phyloP scores from a whole-genome alignment of 306 rosid genomes.

The Rubus parviflorus region DNA sequence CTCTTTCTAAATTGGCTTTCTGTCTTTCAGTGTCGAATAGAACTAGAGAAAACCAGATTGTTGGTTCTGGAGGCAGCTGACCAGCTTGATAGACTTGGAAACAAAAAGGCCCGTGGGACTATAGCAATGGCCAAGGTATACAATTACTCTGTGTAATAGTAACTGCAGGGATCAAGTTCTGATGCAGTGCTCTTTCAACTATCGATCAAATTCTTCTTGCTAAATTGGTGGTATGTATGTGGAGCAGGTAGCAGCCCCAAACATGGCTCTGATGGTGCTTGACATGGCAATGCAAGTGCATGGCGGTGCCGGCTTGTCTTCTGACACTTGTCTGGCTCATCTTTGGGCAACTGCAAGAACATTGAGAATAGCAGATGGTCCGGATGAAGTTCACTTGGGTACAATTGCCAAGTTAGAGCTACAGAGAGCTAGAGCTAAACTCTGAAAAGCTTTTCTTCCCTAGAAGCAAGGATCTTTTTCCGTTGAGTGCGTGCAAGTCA shows the following conservation, averaged over 20 bases:
- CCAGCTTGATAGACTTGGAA: conserved; percentile 87
- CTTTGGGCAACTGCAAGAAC: conserved; percentile 93
- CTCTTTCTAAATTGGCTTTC: conserved; percentile 16
- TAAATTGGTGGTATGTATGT: conserved; percentile 17
- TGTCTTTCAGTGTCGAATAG: conserved; percentile 73
- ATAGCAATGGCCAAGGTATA: conserved; percentile 96
- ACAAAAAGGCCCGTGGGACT: conserved; percentile 81
- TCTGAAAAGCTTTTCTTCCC: conserved; percentile 33
- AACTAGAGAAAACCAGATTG: conserved; percentile 76
- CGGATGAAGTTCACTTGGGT: conserved; percentile 96
- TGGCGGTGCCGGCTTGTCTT: conserved; percentile 84
- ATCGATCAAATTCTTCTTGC: neutral
- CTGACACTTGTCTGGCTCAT: conserved; percentile 88
- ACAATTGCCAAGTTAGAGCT: conserved; percentile 92
- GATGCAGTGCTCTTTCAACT: conserved; percentile 16
- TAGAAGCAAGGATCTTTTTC: neutral
- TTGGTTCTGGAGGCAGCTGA: conserved; percentile 92
- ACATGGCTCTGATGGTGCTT: conserved; percentile 82
- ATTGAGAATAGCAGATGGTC: conserved; percentile 92
- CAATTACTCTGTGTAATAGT: neutral
- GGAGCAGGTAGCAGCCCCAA: conserved; percentile 88
- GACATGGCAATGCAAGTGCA: conserved; percentile 99
- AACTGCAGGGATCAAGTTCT: conserved; percentile 6
- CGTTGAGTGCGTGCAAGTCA: neutral
- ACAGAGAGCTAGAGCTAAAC: conserved; percentile 74